Evolutionary conservation across 305 asterid species (phyloP), one percentile per base, ranked within the genome.

Genomic region (Solanum hybrid): DNA sequence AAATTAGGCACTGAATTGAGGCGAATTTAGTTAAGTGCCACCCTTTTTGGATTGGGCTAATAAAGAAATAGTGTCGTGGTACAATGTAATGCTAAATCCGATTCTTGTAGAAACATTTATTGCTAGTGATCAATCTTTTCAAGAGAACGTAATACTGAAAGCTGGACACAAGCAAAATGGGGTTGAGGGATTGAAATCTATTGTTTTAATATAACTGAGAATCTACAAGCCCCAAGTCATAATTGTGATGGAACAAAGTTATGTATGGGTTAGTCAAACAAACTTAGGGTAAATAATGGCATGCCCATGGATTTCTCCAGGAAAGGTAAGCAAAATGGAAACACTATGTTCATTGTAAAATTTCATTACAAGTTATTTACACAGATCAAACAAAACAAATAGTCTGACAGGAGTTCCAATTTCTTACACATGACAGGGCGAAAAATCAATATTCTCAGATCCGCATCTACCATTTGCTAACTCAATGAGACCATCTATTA

Each of bases 361-460:
- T 74, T 85, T 84, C n/a, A 4, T 85, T 85, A 57, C 77, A 57
- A 12, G 31, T 85, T 51, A 20, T 22, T 57, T 57, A 33, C 46
- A 22, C 31, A 20, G 77, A 61, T 33, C 11, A 57, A 61, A 85
- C 88, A 31, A 57, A 85, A 61, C 37, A 85, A 33, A 57, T 57
- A 6, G 77, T 61, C 76, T 85, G 88, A 85, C 51, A 33, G 77
- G 51, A 33, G 77, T 61, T 85, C 73, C 61, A 67, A 35, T 90
- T 34, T 89, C 24, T 87, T 33, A 10, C 36, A 34, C n/a, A 71
- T 89, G 76, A 84, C 96, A 96, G 99, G 95, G 89, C 51, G 94
- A 94, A 86, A 93, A 92, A 90, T 93, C 97, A 78, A 86, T 89
- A 91, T 84, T 92, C 71, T 95, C 96, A 96, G 97, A 96, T 93